Conservation (phyloP, 2,329 filamentous ascomycete genomes). For the Basipetospora chlamydospora region DNA sequence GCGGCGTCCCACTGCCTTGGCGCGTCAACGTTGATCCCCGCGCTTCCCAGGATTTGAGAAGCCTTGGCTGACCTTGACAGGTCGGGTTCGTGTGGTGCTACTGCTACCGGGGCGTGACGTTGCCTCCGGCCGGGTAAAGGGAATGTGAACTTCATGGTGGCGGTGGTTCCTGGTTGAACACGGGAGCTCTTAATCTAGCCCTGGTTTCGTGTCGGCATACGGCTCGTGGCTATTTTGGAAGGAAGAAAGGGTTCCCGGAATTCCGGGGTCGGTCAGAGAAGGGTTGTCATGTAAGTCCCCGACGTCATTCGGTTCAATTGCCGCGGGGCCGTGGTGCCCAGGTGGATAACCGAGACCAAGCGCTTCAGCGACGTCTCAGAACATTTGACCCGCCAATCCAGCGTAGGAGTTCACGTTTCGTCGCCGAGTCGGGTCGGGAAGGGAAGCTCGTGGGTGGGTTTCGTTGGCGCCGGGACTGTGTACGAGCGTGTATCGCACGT, state of each 20-base stretch:
- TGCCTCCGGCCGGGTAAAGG: constrained; percentile 30
- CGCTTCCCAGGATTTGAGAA: constrained; percentile 33
- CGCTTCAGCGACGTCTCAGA: no score
- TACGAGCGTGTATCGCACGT: no score
- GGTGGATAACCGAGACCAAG: no score
- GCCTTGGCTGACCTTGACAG: constrained; percentile 31
- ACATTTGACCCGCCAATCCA: no score
- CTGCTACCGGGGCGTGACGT: constrained; percentile 18
- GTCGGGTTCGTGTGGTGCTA: constrained; percentile 12
- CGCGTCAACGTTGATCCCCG: constrained; percentile 26
- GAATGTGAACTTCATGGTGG: constrained; percentile 35
- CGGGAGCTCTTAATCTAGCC: constrained; percentile 25
- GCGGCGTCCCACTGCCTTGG: constrained; percentile 25
- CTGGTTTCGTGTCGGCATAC: neutral
- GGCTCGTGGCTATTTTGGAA: constrained; percentile 6
- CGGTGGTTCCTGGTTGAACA: no score
- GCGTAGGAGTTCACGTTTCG: no score
- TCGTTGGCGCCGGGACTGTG: no score
- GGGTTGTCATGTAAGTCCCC: no score
- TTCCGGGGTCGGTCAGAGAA: neutral
- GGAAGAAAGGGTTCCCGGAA: neutral
- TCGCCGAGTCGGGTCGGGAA: no score
- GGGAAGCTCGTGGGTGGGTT: no score
- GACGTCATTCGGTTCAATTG: no score
- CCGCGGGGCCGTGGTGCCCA: no score